These are phyloP conservation scores for Phaeosphaeria sp. DNA, from an alignment of 2,329 filamentous ascomycete species.

Conservation along the genomic window DNA sequence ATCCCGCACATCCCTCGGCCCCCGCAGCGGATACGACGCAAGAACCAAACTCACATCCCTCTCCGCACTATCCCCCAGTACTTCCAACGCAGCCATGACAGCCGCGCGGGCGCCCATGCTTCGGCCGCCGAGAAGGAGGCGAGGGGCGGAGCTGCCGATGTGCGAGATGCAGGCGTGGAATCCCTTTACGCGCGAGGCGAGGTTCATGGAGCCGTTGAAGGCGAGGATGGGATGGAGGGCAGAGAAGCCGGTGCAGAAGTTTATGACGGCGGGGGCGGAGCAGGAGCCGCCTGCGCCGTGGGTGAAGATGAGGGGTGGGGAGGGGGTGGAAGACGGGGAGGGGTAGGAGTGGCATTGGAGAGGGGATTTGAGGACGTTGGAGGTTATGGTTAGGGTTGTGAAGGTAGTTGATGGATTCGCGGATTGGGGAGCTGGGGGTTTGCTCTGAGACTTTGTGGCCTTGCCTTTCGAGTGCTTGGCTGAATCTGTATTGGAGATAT, in stretches of 20 bases:
- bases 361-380: constrained; percentile 25
- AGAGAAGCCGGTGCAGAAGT: constrained; percentile 51
- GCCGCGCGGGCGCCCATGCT: constrained; percentile 56
- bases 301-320: constrained; percentile 49
- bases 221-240: constrained; percentile 28
- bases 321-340: not conserved
- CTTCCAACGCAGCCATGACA: constrained; percentile 44
- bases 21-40: constrained; percentile 51
- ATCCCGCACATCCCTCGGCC: constrained; percentile 45
- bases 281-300: constrained; percentile 55
- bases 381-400: constrained; percentile 16
- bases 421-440: not conserved
- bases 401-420: not conserved
- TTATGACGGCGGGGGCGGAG: constrained; percentile 44
- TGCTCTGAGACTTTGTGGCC: not conserved
- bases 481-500: not conserved
- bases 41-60: constrained; percentile 39
- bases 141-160: not conserved
- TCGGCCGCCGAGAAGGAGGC: constrained; percentile 45
- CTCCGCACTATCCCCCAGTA: constrained; percentile 6
- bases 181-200: constrained; percentile 45
- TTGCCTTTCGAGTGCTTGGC: not conserved
- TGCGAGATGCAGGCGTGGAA: constrained; percentile 48
- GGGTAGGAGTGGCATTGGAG: constrained; percentile 29
- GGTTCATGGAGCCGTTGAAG: constrained; percentile 53